Conservation (phyloP, 208 protist genomes). For the Phytomonas francai region DNA sequence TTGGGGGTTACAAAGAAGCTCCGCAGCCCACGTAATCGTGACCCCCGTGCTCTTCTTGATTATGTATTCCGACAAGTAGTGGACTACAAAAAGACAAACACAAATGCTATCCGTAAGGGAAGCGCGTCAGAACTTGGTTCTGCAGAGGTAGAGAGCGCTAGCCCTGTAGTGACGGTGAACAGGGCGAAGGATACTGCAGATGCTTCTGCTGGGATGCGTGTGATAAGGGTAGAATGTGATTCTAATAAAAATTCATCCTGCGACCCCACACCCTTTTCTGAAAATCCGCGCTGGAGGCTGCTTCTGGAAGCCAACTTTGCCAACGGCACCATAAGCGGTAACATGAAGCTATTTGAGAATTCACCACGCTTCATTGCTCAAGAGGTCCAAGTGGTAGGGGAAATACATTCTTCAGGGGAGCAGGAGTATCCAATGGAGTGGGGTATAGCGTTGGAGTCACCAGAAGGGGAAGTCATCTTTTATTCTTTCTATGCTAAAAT, state of each 20-base stretch:
- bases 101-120: conserved; percentile 9
- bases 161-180: conserved; percentile 15
- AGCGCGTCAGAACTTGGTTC: background rate
- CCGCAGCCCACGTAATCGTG: conserved; percentile 79
- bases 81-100: conserved; percentile 87
- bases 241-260: conserved; percentile 14
- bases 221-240: conserved; percentile 58
- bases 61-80: conserved; percentile 91
- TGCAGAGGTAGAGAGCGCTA: background rate
- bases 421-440: conserved; percentile 86
- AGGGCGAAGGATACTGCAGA: conserved; percentile 10
- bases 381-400: conserved; percentile 69
- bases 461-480: conserved; percentile 50
- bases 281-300: conserved; percentile 71
- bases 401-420: conserved; percentile 71
- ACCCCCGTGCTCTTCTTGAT: conserved; percentile 87
- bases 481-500: conserved; percentile 79
- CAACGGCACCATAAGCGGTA: conserved; percentile 61
- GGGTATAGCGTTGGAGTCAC: conserved; percentile 50
- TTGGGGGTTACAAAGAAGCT: conserved; percentile 91
- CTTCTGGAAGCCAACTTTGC: conserved; percentile 67
- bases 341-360: conserved; percentile 51
- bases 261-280: conserved; percentile 77
- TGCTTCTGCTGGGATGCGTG: conserved; percentile 69
- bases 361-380: conserved; percentile 52